phyloP scores from a whole-genome alignment of 202 grass and related monocot genomes.

The Elaeis oleifera region DNA sequence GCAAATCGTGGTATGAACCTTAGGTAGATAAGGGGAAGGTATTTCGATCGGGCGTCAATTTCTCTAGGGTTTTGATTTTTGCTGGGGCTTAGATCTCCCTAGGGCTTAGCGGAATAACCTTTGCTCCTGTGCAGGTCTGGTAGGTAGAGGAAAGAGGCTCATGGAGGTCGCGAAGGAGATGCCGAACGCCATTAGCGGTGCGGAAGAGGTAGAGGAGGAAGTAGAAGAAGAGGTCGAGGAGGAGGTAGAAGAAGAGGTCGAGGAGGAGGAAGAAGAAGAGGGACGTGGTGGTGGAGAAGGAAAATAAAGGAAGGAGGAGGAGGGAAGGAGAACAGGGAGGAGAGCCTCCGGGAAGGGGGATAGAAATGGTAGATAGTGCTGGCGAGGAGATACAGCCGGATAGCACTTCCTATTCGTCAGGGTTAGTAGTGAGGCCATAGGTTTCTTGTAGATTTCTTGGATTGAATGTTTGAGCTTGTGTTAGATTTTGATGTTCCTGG shows the following conservation, averaged over 20 bases:
- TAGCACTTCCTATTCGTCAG: conserved; percentile 56
- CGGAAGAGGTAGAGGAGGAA: conserved; percentile 72
- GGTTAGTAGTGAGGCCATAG: conserved; percentile 42
- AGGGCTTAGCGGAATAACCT: neutral
- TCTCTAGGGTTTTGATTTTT: too few relatives aligned
- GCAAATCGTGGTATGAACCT: too few relatives aligned
- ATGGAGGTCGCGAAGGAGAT: conserved; percentile 73
- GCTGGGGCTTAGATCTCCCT: too few relatives aligned
- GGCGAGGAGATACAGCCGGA: conserved; percentile 30
- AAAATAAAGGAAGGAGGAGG: conserved; percentile 9
- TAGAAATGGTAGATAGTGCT: neutral
- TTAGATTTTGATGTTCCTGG: too few relatives aligned
- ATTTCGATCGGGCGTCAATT: too few relatives aligned
- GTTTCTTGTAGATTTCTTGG: conserved; percentile 14
- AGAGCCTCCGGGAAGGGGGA: conserved; percentile 10
- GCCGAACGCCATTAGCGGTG: conserved; percentile 52
- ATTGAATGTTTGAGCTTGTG: neutral
- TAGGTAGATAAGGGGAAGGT: too few relatives aligned
- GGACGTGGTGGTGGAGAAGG: conserved; percentile 2
- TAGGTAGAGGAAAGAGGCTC: conserved; percentile 20
- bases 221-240: conserved; percentile 52
- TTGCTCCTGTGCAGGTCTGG: neutral
- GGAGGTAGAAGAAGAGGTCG: conserved; percentile 64
- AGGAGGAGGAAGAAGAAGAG: conserved; percentile 34
- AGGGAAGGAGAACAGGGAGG: conserved; percentile 22